Evolutionary conservation across 2,329 filamentous ascomycete genomes (phyloP).

Genomic region (Nigrospora sphaerica): DNA sequence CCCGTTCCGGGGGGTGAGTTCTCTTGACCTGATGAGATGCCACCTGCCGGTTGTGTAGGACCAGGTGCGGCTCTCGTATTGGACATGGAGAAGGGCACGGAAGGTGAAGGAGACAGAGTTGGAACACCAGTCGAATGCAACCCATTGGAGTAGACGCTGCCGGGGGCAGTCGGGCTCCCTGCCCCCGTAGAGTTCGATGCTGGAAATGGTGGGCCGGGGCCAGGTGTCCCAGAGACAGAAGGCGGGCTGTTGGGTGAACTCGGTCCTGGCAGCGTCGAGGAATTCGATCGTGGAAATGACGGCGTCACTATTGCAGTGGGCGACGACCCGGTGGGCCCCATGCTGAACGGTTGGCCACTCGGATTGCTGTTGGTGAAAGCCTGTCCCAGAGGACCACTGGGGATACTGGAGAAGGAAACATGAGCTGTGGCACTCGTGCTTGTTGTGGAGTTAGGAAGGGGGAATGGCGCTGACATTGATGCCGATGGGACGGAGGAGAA

Average conservation of each 20-base stretch:
- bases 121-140: not conserved
- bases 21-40: not conserved
- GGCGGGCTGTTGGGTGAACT: constrained; percentile 1
- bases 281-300: constrained; percentile 9
- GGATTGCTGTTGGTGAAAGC: not conserved
- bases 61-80: constrained; percentile 5
- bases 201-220: not conserved
- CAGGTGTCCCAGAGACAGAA: not conserved
- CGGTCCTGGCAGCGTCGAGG: constrained; percentile 3
- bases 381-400: not conserved
- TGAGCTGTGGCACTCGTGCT: no score
- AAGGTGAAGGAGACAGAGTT: constrained; percentile 2
- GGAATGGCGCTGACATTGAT: no score
- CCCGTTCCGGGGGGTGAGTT: not conserved
- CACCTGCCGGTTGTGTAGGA: not conserved
- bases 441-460: not conserved
- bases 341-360: not conserved
- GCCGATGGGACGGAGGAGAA: no score
- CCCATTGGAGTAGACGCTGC: no score
- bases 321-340: not conserved
- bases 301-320: constrained; percentile 1
- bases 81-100: constrained; percentile 6
- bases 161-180: no score
- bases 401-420: no score
- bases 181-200: not conserved